Evolutionary conservation across 371 early-diverging fungal genomes (phyloP).

Genomic region (Apophysomyces variabilis): DNA sequence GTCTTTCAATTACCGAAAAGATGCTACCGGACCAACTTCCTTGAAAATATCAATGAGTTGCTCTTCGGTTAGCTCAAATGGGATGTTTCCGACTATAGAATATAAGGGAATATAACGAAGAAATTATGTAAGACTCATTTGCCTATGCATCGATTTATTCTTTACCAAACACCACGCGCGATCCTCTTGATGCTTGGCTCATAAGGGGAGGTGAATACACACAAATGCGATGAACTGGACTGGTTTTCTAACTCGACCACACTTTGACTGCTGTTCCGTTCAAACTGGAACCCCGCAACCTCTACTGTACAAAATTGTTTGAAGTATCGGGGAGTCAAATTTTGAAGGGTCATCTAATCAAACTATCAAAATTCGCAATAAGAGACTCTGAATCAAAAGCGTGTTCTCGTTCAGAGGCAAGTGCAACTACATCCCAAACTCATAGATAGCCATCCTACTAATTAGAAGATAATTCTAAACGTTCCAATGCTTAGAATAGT

Average conservation of each 20-base stretch:
- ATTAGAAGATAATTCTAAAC: no score
- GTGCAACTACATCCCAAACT: no score
- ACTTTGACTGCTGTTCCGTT: no score
- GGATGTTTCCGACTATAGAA: slow-evolving; percentile 77
- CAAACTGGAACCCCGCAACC: no score
- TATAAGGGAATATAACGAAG: not conserved
- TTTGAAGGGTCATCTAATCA: no score
- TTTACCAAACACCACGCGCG: slow-evolving; percentile 66
- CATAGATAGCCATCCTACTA: no score
- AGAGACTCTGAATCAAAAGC: no score
- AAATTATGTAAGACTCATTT: not conserved
- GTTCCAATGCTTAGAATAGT: no score
- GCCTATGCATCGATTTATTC: not conserved
- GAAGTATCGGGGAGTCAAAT: no score
- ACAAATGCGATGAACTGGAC: not conserved
- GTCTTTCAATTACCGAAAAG: slow-evolving; percentile 60
- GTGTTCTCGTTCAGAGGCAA: no score
- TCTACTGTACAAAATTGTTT: not conserved
- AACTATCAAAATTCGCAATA: no score
- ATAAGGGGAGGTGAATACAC: not conserved
- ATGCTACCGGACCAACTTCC: slow-evolving; percentile 86
- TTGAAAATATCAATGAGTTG: slow-evolving; percentile 88
- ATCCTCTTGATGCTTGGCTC: slow-evolving; percentile 49
- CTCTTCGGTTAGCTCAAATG: slow-evolving; percentile 90
- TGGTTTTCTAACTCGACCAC: not conserved